These are phyloP conservation scores for Fusarium mundagurra DNA, from an alignment of 2,329 filamentous ascomycete genomes.

Conservation along the genomic window DNA sequence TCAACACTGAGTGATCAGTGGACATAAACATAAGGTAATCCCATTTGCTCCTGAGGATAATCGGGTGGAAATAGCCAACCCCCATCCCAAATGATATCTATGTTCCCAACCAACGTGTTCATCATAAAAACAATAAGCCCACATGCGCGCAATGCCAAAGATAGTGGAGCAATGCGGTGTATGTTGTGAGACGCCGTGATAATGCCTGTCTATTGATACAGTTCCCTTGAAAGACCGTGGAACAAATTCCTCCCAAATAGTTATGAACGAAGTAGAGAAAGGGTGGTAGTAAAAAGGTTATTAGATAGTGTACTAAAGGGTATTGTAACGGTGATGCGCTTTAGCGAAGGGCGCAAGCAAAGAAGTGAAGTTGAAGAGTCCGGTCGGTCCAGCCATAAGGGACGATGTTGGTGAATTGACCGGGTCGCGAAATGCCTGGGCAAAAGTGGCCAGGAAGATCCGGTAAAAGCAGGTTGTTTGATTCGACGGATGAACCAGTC, in stretches of 20 bases:
- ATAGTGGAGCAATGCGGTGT: conserved; percentile 29
- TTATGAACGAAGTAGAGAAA: conserved; percentile 30
- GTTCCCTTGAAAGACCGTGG: conserved; percentile 36
- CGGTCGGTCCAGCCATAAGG: conserved; percentile 42
- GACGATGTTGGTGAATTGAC: conserved; percentile 22
- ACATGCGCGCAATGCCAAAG: conserved; percentile 7
- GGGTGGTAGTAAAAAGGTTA: conserved; percentile 1
- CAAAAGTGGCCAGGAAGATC: conserved; percentile 8
- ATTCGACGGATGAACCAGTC: conserved; percentile 31
- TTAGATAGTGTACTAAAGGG: conserved; percentile 41
- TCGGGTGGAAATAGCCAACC: conserved; percentile 23
- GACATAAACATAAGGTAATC: conserved; percentile 35
- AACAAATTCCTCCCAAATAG: conserved; percentile 39
- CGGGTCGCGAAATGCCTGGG: conserved; percentile 16
- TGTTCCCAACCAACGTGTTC: conserved; percentile 44
- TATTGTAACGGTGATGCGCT: conserved; percentile 35
- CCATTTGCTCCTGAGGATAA: conserved; percentile 31
- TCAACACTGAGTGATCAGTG: conserved; percentile 44
- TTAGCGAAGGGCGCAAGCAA: conserved; percentile 11
- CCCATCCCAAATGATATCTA: conserved; percentile 42
- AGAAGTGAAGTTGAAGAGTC: conserved; percentile 39
- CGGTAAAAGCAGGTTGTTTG: conserved; percentile 36
- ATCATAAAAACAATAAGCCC: conserved; percentile 37
- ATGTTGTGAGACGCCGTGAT: conserved; percentile 42
- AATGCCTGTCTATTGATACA: conserved; percentile 46